phyloP scores from a whole-genome alignment of 148 eudicot genomes.

The Rhododendron molle region DNA sequence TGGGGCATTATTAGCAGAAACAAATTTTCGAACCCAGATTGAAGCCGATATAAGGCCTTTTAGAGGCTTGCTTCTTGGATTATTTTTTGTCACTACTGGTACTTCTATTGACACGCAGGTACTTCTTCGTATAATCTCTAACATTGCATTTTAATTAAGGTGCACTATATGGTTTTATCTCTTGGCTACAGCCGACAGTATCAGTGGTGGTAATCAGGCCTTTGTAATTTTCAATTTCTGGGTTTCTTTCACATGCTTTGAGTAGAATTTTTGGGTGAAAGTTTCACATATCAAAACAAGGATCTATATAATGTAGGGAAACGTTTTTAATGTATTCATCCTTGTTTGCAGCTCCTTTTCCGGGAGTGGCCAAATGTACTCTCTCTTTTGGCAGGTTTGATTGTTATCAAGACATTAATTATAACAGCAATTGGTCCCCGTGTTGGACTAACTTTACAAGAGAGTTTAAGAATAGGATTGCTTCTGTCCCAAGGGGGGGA shows the following conservation, averaged over 20 bases:
- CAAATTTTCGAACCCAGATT: conserved; percentile 94
- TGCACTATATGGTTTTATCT: not conserved
- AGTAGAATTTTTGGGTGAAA: not conserved
- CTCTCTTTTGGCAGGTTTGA: conserved; percentile 78
- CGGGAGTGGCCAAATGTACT: conserved; percentile 98
- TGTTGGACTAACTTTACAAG: conserved; percentile 79
- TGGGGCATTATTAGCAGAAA: conserved; percentile 94
- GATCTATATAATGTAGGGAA: not conserved
- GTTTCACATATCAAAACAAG: not conserved
- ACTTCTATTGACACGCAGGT: conserved; percentile 97
- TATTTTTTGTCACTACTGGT: conserved; percentile 95
- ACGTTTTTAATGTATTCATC: not conserved
- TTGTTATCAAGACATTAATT: conserved; percentile 83
- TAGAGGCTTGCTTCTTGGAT: conserved; percentile 93
- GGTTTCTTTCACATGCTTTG: not conserved
- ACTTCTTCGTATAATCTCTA: conserved; percentile 6
- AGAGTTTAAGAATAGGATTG: conserved; percentile 89
- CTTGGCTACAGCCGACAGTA: not conserved
- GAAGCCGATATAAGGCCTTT: conserved; percentile 99
- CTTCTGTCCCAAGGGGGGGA: conserved; percentile 99
- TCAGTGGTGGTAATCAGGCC: not conserved
- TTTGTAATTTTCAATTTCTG: not conserved
- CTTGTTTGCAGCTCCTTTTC: conserved; percentile 58
- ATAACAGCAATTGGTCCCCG: conserved; percentile 96
- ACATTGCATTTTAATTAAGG: not conserved